These are phyloP conservation scores for Arabidopsis hybrid DNA, from an alignment of 441 rosid species.

Conservation along the genomic window DNA sequence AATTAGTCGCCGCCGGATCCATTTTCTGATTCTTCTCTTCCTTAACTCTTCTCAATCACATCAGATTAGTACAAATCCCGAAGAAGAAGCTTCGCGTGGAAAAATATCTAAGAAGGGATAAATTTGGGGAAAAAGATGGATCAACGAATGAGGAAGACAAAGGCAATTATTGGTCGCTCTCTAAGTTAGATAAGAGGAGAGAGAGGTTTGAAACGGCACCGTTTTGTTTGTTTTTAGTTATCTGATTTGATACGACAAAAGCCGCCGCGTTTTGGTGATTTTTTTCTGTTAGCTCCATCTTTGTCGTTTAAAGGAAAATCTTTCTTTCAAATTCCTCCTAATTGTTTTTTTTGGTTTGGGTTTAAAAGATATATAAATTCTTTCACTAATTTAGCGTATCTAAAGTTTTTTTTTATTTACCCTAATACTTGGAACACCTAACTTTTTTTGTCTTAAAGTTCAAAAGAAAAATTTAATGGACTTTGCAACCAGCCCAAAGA, in stretches of 20 bases:
- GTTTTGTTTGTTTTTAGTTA: background rate
- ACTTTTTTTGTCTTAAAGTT: too few species aligned
- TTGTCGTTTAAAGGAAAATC: too few species aligned
- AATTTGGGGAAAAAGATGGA: constrained; percentile 16
- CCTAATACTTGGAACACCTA: too few species aligned
- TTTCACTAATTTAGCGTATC: too few species aligned
- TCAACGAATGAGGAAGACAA: constrained; percentile 12
- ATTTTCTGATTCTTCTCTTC: background rate
- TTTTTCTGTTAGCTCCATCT: too few species aligned
- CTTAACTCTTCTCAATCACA: constrained; percentile 27
- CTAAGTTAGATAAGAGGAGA: constrained; percentile 22
- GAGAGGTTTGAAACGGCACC: background rate
- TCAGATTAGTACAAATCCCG: constrained; percentile 16
- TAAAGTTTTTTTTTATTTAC: too few species aligned
- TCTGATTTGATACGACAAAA: constrained; percentile 17
- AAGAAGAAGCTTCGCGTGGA: constrained; percentile 25
- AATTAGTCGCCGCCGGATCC: constrained; percentile 62
- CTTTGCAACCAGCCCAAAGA: too few species aligned
- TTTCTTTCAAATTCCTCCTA: too few species aligned
- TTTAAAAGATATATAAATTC: too few species aligned
- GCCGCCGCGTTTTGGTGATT: constrained; percentile 28
- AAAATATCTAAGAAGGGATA: constrained; percentile 21
- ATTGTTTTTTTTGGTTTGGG: too few species aligned
- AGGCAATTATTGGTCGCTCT: constrained; percentile 37
- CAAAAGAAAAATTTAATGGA: too few species aligned